Evolutionary conservation across 1,139 yeast genomes (phyloP), one percentile per base, ranked within the genome.

Genomic region (Candida dubliniensis): DNA sequence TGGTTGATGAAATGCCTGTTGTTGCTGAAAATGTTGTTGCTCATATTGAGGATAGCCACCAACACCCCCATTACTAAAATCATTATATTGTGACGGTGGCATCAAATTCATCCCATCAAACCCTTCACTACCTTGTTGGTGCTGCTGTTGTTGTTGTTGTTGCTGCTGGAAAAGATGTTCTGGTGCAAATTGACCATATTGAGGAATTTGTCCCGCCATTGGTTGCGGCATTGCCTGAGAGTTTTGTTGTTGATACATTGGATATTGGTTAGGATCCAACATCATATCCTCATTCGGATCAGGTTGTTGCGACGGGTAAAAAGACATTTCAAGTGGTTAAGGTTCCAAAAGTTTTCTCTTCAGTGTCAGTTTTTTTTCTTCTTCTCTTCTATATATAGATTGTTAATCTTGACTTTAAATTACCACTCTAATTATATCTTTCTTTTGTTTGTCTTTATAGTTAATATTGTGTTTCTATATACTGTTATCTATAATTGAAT

Each of bases 171-270:
- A 18, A 18, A 18, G 23, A 5, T 18, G 23, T 18, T 18, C 23
- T 18, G 23, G 23, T 18, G 35, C 12, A 18, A 18, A 18, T 18
- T 18, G 23, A 18, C 23, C 5, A 18, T 18, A 18, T 18, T 18
- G 23, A 18, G 23, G 23, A 18, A 18, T 18, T 18, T 18, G 23
- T 18, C 23, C 23, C 5, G 23, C 23, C 23, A 18, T 18, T 18
- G 23, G 23, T 18, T 59, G 61, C 32, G 56, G 59, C 46, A 66
- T 68, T 45, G 61, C 66, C 46, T 65, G 73, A n/a, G 64, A 63
- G 44, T 63, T 66, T 46, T 61, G 66, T 10, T 66, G 66, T 49
- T 67, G 74, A 15, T 64, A 54, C 51, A 67, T 53, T 47, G 66
- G 70, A 48, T 66, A 76, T 49, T 67, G 76, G n/a, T 18, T 18